Evolutionary conservation across 2,329 filamentous ascomycete species (phyloP).

Genomic region (Ceratocystis cacaofunesta): DNA sequence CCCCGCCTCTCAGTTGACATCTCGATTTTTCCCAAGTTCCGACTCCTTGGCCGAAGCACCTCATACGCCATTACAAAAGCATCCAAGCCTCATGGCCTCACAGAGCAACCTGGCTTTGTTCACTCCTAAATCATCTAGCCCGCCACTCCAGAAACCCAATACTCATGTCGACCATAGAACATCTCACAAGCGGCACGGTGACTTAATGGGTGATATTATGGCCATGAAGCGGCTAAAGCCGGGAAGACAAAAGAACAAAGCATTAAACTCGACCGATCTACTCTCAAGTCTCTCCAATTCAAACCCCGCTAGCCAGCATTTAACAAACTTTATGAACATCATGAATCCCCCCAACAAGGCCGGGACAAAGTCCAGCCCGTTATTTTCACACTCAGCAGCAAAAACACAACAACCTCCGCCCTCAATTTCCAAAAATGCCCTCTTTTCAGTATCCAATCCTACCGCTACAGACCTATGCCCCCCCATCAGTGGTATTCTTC

Average conservation of each 20-base stretch:
- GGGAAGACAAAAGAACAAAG: neutral
- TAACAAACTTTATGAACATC: constrained; percentile 20
- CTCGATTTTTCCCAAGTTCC: neutral
- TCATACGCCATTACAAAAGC: neutral
- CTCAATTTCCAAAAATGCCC: neutral
- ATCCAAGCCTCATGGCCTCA: neutral
- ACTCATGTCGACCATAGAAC: neutral
- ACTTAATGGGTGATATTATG: constrained; percentile 6
- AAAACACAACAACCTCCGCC: neutral
- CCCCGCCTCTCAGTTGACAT: neutral
- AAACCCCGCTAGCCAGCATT: constrained; percentile 20
- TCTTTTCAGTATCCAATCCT: neutral
- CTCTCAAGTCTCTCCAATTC: constrained; percentile 1
- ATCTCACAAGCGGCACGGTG: constrained; percentile 7
- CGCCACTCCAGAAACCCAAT: neutral
- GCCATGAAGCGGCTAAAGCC: constrained; percentile 2
- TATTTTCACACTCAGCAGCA: neutral
- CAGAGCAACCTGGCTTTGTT: neutral
- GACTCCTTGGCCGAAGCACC: neutral
- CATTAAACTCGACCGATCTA: neutral
- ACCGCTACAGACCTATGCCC: neutral
- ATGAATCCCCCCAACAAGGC: constrained; percentile 11
- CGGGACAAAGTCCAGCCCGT: constrained; percentile 1
- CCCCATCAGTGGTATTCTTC: neutral
- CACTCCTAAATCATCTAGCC: constrained; percentile 4